Evolutionary conservation across 2,329 filamentous ascomycete species (phyloP).

Genomic region (Trichoderma arundinaceum): DNA sequence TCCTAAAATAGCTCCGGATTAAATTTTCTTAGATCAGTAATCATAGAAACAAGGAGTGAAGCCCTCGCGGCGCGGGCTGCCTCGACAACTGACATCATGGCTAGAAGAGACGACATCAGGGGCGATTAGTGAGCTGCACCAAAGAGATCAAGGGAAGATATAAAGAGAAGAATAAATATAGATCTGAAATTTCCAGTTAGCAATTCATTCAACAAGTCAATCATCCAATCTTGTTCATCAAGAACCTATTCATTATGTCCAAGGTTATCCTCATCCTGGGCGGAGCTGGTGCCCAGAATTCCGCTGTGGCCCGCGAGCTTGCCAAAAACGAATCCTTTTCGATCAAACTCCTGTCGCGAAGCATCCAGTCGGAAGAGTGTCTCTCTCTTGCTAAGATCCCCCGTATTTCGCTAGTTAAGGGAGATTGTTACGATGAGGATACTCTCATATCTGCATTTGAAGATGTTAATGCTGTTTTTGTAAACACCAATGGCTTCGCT

Average conservation of each 20-base stretch:
- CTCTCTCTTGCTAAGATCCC: constrained; percentile 15
- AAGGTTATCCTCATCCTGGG: constrained; percentile 25
- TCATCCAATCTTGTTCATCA: background rate
- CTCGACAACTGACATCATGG: background rate
- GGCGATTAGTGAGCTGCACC: constrained; percentile 1
- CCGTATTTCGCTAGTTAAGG: constrained; percentile 27
- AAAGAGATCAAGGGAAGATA: background rate
- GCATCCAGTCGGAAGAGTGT: constrained; percentile 5
- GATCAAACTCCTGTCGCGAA: constrained; percentile 1
- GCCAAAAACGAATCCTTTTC: constrained; percentile 6
- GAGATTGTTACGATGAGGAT: constrained; percentile 31
- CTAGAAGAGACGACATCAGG: too few relatives aligned
- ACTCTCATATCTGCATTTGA: constrained; percentile 25
- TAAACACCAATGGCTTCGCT: constrained; percentile 34
- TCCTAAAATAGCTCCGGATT: background rate
- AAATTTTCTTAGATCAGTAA: constrained; percentile 4
- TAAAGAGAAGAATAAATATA: background rate
- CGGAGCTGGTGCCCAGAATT: constrained; percentile 22
- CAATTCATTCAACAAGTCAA: background rate
- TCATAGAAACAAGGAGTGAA: background rate
- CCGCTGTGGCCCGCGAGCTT: constrained; percentile 8
- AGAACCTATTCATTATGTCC: background rate
- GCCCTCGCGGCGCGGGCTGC: background rate
- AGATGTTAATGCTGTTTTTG: constrained; percentile 27
- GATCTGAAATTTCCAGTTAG: background rate